Evolutionary conservation across 164 flowering plant species (phyloP).

Genomic region (Kingdonia uniflora): DNA sequence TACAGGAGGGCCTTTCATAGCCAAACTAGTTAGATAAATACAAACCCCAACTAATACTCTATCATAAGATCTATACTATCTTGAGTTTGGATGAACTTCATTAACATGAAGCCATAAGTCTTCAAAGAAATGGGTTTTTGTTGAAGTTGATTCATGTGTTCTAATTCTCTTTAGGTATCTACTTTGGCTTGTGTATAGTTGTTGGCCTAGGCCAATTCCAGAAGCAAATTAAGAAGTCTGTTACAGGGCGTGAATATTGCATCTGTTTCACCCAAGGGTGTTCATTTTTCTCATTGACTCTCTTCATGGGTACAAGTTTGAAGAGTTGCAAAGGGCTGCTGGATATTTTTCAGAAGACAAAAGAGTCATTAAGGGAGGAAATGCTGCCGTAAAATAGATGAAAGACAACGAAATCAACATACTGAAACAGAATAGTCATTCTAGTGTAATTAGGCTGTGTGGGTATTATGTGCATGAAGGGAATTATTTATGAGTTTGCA

Average conservation of each 20-base stretch:
- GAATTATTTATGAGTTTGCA: conserved; percentile 55
- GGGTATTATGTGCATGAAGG: conserved; percentile 54
- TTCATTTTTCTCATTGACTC: conserved; percentile 35
- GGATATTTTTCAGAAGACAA: conserved; percentile 29
- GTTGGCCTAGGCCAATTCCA: not conserved
- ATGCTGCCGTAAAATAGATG: conserved; percentile 52
- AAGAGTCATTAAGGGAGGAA: conserved; percentile 37
- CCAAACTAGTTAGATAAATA: no score
- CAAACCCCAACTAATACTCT: no score
- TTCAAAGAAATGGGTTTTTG: conserved; percentile 35
- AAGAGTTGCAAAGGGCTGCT: conserved; percentile 50
- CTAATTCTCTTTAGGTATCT: conserved; percentile 12
- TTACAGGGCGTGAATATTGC: conserved; percentile 8
- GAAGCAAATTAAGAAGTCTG: not conserved
- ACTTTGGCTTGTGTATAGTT: conserved; percentile 18
- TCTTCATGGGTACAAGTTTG: conserved; percentile 35
- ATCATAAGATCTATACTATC: no score
- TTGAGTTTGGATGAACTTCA: no score
- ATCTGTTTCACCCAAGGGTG: conserved; percentile 24
- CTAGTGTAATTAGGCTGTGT: conserved; percentile 45
- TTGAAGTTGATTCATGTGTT: conserved; percentile 34
- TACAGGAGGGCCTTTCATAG: no score
- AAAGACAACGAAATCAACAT: conserved; percentile 45
- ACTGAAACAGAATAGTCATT: conserved; percentile 51
- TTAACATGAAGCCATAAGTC: no score